Base-by-base conservation (phyloP, 495 filamentous ascomycete genomes). In the Hypomontagnella monticulosa region DNA sequence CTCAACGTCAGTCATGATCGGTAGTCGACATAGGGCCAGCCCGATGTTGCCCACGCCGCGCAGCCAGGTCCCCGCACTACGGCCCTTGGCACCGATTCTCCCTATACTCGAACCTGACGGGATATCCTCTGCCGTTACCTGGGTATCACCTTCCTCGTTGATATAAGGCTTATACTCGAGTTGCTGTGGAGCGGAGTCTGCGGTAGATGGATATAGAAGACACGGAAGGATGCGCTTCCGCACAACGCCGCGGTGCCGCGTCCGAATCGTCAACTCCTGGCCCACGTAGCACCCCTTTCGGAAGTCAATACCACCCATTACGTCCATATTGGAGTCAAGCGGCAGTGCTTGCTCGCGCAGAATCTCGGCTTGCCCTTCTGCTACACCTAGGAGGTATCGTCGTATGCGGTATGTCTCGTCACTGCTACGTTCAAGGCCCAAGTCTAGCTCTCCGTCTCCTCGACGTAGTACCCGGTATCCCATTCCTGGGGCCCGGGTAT, bases 241-340 rank as follows among this genome's bases (percentile, higher is more conserved):
- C 42, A 97, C 92, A 8, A 99, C 91, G 34, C 95, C 95, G 1
- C 89, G 93, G 75, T 98, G 95, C 71, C 92, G 88, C 0, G 96
- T 98, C 19, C 95, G 87, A 43, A 97, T 96, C 6, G 96, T 98
- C 51, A 98, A 81, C 74, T 99, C 95, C 78, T 99, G 95, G 0
- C 95, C 95, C 0, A 98, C 88, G 75, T 99, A 99, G 76, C 95
- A 99, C 1, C 95, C 95, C 78, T 99, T 99, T 46, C 87, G 84
- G 76, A 96, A 99, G 79, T 97, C 93, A 40, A 98, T 85, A 3
- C 83, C 96, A 14, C 83, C 81, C 82, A 88, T 88, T 64, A 91
- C 80, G 75, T 99, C 95, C 64, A 97, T 80, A 73, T 97, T 95
- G 59, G 79, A 87, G 73, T 97, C 93, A 64, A 89, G 86, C 16